These are phyloP conservation scores for Blastocrithidia nonstop DNA, from an alignment of 208 protist species.

Conservation along the genomic window DNA sequence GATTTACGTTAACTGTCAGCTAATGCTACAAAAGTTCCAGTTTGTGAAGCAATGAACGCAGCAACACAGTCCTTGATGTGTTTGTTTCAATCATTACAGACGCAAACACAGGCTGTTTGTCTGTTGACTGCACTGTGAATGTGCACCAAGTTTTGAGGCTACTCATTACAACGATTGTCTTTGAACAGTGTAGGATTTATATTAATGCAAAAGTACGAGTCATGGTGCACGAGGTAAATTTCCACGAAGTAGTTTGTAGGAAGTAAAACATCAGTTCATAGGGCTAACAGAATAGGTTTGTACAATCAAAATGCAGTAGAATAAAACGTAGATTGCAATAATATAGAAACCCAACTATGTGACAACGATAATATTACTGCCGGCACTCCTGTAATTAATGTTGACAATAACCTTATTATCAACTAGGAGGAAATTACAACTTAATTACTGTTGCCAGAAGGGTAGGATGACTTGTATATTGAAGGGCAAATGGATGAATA, in stretches of 20 bases:
- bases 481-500: background rate
- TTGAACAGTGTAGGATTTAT: background rate
- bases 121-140: slow-evolving; percentile 11
- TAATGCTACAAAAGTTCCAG: no score
- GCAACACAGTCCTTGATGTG: background rate
- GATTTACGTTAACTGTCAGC: no score
- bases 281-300: no score
- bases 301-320: no score
- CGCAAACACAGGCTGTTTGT: slow-evolving; percentile 1
- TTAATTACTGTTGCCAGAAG: background rate
- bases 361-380: background rate
- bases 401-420: background rate
- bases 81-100: background rate
- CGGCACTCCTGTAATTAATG: background rate
- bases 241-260: background rate
- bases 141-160: slow-evolving; percentile 8
- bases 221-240: background rate
- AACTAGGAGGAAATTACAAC: background rate
- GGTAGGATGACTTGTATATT: background rate
- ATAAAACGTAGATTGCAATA: background rate
- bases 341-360: background rate
- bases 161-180: background rate
- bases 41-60: no score
- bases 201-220: background rate
- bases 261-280: no score